Evolutionary conservation across 257 asterid species (phyloP).

Genomic region (Plectranthus barbatus): DNA sequence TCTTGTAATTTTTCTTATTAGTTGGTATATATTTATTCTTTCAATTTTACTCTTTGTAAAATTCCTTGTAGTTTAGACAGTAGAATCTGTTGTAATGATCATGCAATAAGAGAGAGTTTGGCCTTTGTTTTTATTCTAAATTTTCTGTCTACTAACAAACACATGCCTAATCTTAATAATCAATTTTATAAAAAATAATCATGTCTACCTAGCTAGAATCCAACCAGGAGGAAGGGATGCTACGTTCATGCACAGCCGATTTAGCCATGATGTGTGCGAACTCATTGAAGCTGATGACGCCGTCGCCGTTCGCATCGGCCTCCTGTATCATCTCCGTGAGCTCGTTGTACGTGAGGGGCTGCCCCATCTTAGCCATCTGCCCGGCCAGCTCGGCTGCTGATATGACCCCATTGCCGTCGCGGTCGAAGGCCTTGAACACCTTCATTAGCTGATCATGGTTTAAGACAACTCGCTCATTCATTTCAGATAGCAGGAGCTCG

Average conservation of each 20-base stretch:
- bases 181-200: background rate
- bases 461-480: slow-evolving; percentile 39
- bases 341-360: slow-evolving; percentile 68
- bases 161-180: too few relatives aligned
- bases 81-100: slow-evolving; percentile 3
- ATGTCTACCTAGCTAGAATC: slow-evolving; percentile 1
- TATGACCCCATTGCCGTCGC: slow-evolving; percentile 78
- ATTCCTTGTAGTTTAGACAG: background rate
- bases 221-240: slow-evolving; percentile 27
- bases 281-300: slow-evolving; percentile 67
- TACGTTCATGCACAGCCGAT: slow-evolving; percentile 59
- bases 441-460: slow-evolving; percentile 65
- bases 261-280: slow-evolving; percentile 63
- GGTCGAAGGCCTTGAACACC: slow-evolving; percentile 67
- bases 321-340: slow-evolving; percentile 68
- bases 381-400: slow-evolving; percentile 83
- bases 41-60: slow-evolving; percentile 7
- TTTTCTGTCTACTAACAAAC: too few relatives aligned
- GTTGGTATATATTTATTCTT: slow-evolving; percentile 11
- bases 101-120: background rate
- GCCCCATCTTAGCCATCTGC: slow-evolving; percentile 78
- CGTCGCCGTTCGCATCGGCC: slow-evolving; percentile 82
- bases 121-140: background rate
- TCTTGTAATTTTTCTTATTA: slow-evolving; percentile 21
- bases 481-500: slow-evolving; percentile 44